phyloP scores from a whole-genome alignment of 257 asterid genomes.

The Thymus quinquecostatus region DNA sequence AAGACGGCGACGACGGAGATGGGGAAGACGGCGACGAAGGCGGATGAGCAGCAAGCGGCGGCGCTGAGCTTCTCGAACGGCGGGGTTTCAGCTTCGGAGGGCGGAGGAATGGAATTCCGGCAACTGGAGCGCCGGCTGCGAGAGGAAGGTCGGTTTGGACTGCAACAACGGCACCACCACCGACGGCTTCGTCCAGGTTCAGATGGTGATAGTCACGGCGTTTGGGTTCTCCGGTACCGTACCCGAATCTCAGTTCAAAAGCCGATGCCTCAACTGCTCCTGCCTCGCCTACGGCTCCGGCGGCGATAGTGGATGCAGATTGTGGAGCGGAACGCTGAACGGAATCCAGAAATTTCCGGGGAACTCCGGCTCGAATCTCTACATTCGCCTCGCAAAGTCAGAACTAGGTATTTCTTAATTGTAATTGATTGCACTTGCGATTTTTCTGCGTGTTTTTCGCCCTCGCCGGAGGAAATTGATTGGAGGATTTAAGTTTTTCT shows the following conservation, averaged over 20 bases:
- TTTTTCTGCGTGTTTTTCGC: not conserved
- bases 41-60: no score
- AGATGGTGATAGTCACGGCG: not conserved
- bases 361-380: conserved; percentile 35
- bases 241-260: conserved; percentile 35
- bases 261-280: conserved; percentile 46
- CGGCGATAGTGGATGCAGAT: conserved; percentile 43
- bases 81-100: conserved; percentile 46
- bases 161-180: conserved; percentile 32
- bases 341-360: conserved; percentile 39
- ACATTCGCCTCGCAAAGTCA: conserved; percentile 45
- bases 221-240: not conserved
- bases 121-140: conserved; percentile 58
- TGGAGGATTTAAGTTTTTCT: no score
- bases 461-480: no score
- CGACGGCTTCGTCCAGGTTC: conserved; percentile 39
- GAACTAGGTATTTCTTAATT: no score
- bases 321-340: conserved; percentile 42
- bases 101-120: conserved; percentile 46
- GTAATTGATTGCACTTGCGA: not conserved
- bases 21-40: no score
- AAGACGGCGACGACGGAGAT: no score
- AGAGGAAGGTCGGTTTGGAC: conserved; percentile 37
- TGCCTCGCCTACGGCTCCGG: conserved; percentile 50
- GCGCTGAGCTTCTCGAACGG: no score